Evolutionary conservation across 352 stramenopile genomes (phyloP).

Genomic region (Thraustotheca clavata): DNA sequence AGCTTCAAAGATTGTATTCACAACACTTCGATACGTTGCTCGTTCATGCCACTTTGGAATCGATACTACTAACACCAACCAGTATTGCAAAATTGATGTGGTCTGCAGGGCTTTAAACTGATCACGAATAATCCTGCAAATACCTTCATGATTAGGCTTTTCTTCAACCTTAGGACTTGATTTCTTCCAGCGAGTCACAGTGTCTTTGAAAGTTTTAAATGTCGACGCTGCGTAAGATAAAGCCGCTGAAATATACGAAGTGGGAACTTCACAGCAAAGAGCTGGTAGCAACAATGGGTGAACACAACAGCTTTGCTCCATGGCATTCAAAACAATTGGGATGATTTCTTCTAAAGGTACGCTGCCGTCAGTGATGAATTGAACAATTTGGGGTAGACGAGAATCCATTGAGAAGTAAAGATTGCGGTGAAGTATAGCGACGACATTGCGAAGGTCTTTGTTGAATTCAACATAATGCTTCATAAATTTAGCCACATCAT

Average conservation of each 20-base stretch:
- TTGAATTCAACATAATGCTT: conserved; percentile 19
- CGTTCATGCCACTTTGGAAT: conserved; percentile 7
- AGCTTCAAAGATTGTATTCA: background rate
- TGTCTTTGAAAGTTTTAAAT: conserved; percentile 4
- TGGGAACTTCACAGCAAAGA: conserved; percentile 33
- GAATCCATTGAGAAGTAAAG: conserved; percentile 13
- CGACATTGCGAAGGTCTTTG: conserved; percentile 4
- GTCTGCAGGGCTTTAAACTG: background rate
- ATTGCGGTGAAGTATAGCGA: conserved; percentile 3
- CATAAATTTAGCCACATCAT: conserved; percentile 8
- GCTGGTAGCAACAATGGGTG: conserved; percentile 53
- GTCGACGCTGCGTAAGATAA: conserved; percentile 6
- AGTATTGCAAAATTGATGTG: conserved; percentile 2
- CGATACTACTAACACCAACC: conserved; percentile 8
- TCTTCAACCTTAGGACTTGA: background rate
- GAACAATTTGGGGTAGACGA: background rate
- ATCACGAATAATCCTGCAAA: background rate
- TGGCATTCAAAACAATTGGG: conserved; percentile 60
- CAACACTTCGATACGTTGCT: conserved; percentile 1
- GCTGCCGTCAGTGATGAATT: conserved; percentile 10
- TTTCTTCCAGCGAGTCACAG: background rate
- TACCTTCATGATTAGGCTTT: background rate
- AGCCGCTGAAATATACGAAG: background rate
- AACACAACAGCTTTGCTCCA: conserved; percentile 59
- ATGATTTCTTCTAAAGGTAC: conserved; percentile 34